phyloP scores from a whole-genome alignment of 257 asterid species.

The Fraxinus excelsior region DNA sequence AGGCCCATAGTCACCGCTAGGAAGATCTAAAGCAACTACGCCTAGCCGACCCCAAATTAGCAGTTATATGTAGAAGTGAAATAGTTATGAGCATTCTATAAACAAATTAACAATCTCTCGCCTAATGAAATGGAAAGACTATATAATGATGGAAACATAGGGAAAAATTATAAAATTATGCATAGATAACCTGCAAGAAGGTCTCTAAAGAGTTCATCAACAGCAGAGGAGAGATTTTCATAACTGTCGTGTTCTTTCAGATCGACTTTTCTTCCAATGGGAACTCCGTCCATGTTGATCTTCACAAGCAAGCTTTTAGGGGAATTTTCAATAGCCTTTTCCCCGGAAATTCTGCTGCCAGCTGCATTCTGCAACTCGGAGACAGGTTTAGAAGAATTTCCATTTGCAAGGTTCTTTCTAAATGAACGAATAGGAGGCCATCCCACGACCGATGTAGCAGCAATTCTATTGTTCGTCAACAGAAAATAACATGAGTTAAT shows the following conservation, averaged over 20 bases:
- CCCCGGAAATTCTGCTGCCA: conserved; percentile 29
- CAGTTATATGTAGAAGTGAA: not conserved
- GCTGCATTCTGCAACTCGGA: conserved; percentile 40
- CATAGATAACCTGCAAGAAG: conserved; percentile 72
- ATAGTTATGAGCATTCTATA: too few species aligned
- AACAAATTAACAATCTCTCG: too few species aligned
- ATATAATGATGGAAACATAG: not conserved
- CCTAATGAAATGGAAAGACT: not conserved
- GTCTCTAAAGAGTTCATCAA: conserved; percentile 83
- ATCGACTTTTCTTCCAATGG: conserved; percentile 90
- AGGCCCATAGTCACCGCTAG: too few species aligned
- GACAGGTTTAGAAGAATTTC: conserved; percentile 45
- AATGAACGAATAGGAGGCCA: conserved; percentile 96
- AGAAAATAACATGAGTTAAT: not conserved
- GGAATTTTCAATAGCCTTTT: conserved; percentile 43
- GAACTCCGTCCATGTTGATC: conserved; percentile 97
- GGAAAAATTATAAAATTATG: not conserved
- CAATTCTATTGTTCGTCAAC: not conserved
- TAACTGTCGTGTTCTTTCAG: conserved; percentile 73
- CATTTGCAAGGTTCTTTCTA: conserved; percentile 68
- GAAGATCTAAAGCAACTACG: too few species aligned
- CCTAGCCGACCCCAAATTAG: too few species aligned
- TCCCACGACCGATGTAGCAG: conserved; percentile 65
- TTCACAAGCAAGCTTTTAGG: conserved; percentile 67
- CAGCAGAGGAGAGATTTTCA: conserved; percentile 73